phyloP scores from a whole-genome alignment of 1,284 basidiomycete genomes.

The Rhodotorula glutinis region DNA sequence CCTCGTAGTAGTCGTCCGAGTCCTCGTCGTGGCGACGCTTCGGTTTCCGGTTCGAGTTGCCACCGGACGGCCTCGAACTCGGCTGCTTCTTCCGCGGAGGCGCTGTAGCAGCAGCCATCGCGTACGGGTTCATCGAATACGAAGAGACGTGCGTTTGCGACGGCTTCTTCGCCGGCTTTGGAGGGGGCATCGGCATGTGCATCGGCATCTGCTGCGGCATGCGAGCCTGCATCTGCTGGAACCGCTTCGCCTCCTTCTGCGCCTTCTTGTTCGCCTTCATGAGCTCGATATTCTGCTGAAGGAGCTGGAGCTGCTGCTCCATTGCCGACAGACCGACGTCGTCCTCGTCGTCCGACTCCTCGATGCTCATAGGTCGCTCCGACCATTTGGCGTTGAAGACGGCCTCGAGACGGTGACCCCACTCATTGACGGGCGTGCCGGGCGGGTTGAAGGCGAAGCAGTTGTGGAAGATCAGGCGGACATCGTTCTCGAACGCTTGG shows the following conservation, averaged over 20 bases:
- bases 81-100: constrained; percentile 21
- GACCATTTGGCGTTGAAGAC: constrained; percentile 91
- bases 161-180: constrained; percentile 13
- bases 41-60: constrained; percentile 20
- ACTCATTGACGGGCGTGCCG: constrained; percentile 78
- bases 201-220: constrained; percentile 18
- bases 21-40: constrained; percentile 28
- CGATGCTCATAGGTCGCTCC: constrained; percentile 45
- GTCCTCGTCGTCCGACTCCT: constrained; percentile 36
- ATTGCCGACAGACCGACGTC: constrained; percentile 40
- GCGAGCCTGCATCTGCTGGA: constrained; percentile 14
- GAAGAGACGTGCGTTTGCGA: constrained; percentile 14
- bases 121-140: constrained; percentile 19
- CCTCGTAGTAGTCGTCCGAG: constrained; percentile 47
- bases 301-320: constrained; percentile 41
- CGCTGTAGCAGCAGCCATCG: neutral
- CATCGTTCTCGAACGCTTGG: constrained; percentile 81
- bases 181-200: neutral
- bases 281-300: constrained; percentile 40
- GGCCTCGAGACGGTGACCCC: constrained; percentile 73
- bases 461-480: constrained; percentile 90
- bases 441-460: constrained; percentile 89
- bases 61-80: constrained; percentile 35
- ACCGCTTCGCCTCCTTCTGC: constrained; percentile 31
- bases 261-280: constrained; percentile 37